These are phyloP conservation scores for Apiospora koreana DNA, from an alignment of 2,329 filamentous ascomycete species.

Conservation along the genomic window DNA sequence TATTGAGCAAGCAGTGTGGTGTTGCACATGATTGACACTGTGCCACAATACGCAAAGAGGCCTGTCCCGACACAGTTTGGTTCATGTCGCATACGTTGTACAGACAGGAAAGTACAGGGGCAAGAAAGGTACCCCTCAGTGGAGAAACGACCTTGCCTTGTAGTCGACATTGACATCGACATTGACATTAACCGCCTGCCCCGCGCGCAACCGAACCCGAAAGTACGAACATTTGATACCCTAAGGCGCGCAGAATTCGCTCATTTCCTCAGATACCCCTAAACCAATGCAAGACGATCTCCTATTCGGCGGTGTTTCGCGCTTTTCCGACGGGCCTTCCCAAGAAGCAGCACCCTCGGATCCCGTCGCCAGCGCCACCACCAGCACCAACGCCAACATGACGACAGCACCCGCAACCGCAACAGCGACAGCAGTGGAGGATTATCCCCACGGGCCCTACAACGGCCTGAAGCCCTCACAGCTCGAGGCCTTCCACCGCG, in stretches of 20 bases:
- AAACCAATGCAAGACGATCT: not conserved
- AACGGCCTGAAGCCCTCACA: conserved; percentile 71
- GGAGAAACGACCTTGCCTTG: not conserved
- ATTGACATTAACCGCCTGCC: conserved; percentile 1
- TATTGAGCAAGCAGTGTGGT: not conserved
- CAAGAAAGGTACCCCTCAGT: conserved; percentile 6
- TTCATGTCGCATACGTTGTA: not conserved
- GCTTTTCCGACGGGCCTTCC: not conserved
- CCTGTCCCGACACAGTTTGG: not conserved
- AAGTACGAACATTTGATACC: not conserved
- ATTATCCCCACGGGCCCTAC: conserved; percentile 21
- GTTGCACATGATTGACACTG: not conserved
- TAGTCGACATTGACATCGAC: not conserved
- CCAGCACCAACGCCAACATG: not conserved
- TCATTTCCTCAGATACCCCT: not conserved
- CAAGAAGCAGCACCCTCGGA: not conserved
- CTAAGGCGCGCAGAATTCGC: not conserved
- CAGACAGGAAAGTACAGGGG: not conserved
- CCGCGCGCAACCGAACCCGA: not conserved
- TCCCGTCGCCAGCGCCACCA: not conserved
- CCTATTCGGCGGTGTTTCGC: conserved; percentile 1
- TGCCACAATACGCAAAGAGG: not conserved
- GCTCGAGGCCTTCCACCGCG: conserved; percentile 69
- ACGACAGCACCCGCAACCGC: conserved; percentile 7
- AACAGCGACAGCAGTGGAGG: conserved; percentile 17